phyloP scores from a whole-genome alignment of 2,329 filamentous ascomycete species.

The Ceratocystis lukuohia region DNA sequence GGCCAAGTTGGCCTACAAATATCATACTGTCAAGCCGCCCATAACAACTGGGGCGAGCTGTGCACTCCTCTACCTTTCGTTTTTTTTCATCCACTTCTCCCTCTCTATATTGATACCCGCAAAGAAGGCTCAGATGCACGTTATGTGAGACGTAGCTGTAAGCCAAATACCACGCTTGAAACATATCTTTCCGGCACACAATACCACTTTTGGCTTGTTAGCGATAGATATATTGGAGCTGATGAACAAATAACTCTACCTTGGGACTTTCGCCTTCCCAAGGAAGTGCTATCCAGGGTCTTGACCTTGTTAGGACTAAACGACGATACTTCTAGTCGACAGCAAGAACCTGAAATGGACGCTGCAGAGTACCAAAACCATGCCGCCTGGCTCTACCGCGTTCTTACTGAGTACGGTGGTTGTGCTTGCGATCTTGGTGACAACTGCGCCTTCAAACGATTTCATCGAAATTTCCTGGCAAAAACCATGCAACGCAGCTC shows the following conservation, averaged over 20 bases:
- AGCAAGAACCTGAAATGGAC: conserved; percentile 39
- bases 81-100: conserved; percentile 76
- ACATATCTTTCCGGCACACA: conserved; percentile 66
- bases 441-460: conserved; percentile 51
- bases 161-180: conserved; percentile 76
- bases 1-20: conserved; percentile 62
- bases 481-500: conserved; percentile 31
- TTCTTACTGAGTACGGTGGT: conserved; percentile 65
- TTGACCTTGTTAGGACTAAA: conserved; percentile 47
- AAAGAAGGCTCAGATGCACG: conserved; percentile 74
- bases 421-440: conserved; percentile 58
- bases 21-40: conserved; percentile 53
- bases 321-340: conserved; percentile 42
- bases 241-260: conserved; percentile 50
- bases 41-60: conserved; percentile 55
- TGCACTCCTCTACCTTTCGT: conserved; percentile 58
- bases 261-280: conserved; percentile 55
- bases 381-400: conserved; percentile 51
- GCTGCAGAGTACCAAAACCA: conserved; percentile 48
- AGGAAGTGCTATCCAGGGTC: conserved; percentile 39
- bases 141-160: conserved; percentile 84
- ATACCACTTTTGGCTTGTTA: conserved; percentile 88
- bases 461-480: conserved; percentile 41
- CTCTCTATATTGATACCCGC: conserved; percentile 85
- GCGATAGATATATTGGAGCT: conserved; percentile 58